Evolutionary conservation across 2,329 filamentous ascomycete genomes (phyloP), one percentile per base, ranked within the genome.

Genomic region (Epichloe aotearoae): DNA sequence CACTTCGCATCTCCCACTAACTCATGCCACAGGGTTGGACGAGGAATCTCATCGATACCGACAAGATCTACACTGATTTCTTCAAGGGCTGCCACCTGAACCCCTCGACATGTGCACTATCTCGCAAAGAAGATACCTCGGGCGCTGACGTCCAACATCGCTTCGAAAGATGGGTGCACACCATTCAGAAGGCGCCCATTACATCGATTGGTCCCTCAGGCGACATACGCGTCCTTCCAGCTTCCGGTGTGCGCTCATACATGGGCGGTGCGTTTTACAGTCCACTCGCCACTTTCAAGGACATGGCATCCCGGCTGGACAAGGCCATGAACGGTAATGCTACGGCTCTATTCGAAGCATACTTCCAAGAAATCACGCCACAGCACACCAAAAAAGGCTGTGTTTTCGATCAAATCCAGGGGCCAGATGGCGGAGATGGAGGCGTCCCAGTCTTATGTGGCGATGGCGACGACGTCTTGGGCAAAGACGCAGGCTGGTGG

Each of bases 41-140:
- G 6, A 59, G 47, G 11, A 66, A 64, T 55, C 58, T 67, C 4
- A 50, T 56, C 47, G 66, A 70, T 50, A 62, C 65, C 0, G 59
- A 66, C 10, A 53, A 59, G 3, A 53, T 63, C 15, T 51, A 64
- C 17, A 55, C 57, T 10, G 53, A 57, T 14, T 62, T 69, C 44
- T 68, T 60, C 51, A 50, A 54, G n/a, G 53, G 57, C 1, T 69
- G 67, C 50, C 67, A 64, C 54, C 46, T 57, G 1, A 52, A 57
- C 1, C 41, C 46, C 6, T 36, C 49, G 4, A 30, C 40, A 0
- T 57, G 56, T 38, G 41, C 51, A 1, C 47, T 58, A 1, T 30
- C 46, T 11, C 37, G 46, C 11, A n/a, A 17, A 3, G 5, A 36
- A 8, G 55, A 57, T 19, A 45, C 34, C 10, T 53, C 50, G 3